Evolutionary conservation across 176 grass and related monocot species (phyloP), one percentile per base, ranked within the genome.

Genomic region (Dactylis glomerata): DNA sequence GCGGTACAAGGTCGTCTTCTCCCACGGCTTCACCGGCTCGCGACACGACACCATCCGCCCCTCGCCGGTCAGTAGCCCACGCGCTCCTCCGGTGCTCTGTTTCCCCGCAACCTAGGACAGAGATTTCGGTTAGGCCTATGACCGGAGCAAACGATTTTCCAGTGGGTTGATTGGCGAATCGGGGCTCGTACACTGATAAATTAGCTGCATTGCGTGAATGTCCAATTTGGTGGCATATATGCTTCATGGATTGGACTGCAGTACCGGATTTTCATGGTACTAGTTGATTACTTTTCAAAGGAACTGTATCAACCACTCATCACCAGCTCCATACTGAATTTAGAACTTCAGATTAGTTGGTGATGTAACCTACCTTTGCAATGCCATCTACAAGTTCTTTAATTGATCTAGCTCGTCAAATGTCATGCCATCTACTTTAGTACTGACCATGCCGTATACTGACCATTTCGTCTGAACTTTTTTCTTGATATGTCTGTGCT

Each of bases 21-120:
- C 88, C 89, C 94, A 97, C 65, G 94, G 94, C 5, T 97, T 97
- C 79, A 50, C 63, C 52, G 83, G 91, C 42, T 90, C 92, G 31
- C 83, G 91, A 7, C 65, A 82, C 72, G 89, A 91, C 87, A 26
- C 16, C 65, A 30, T 88, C 26, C 75, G 82, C 55, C 41, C 87
- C 44, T 90, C 94, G 31, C 87, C 78, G 84, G 94, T 97, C 3
- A 88, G 87, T 79, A 0, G 93, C 22, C 56, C 56, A 13, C 56
- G 3, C 34, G 17, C 8, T 31, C 5, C 5, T 40, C 16, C 3
- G 58, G 9, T 10, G 4, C 20, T 24, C 66, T 1, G 66, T 7
- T 41, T 3, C 34, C 10, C 19, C 33, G 19, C 10, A 13, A 40
- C 36, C 66, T 22, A n/a, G 36, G 66, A 7, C n/a, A 24, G n/a